Conservation (phyloP, 768 basidiomycete species). For the Naganishia randhawae region DNA sequence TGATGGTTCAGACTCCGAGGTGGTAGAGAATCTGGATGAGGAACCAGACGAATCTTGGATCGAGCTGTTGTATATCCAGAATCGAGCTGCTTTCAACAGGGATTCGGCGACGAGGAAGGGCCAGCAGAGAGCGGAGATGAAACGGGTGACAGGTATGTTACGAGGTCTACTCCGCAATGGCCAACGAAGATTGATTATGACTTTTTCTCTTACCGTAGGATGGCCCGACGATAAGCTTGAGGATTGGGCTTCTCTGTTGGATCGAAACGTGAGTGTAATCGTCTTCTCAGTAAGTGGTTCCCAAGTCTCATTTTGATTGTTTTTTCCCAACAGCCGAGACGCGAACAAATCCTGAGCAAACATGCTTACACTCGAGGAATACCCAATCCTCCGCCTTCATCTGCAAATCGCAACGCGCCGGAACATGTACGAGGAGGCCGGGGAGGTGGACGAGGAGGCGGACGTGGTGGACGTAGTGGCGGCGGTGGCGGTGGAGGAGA, state of each 20-base stretch:
- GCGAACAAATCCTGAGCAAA: constrained; percentile 69
- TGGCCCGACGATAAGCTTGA: constrained; percentile 83
- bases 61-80: constrained; percentile 11
- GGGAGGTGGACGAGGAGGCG: constrained; percentile 52
- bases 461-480: constrained; percentile 29
- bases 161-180: neutral
- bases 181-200: neutral
- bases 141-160: constrained; percentile 63
- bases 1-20: constrained; percentile 2
- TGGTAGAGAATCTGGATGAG: constrained; percentile 8
- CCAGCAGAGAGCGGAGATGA: constrained; percentile 65
- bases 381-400: constrained; percentile 25
- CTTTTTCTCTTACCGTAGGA: constrained; percentile 51
- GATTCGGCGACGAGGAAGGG: constrained; percentile 69
- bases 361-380: constrained; percentile 54
- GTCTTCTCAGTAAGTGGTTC: neutral
- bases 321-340: constrained; percentile 59
- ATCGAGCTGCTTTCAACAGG: constrained; percentile 56
- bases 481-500: constrained; percentile 27
- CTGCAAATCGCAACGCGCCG: constrained; percentile 27
- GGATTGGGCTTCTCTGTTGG: constrained; percentile 86
- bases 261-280: constrained; percentile 67
- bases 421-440: constrained; percentile 52
- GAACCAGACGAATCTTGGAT: constrained; percentile 22
- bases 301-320: constrained; percentile 17